Evolutionary conservation across 2,329 filamentous ascomycete genomes (phyloP).

Genomic region (Colletotrichum abscissum): DNA sequence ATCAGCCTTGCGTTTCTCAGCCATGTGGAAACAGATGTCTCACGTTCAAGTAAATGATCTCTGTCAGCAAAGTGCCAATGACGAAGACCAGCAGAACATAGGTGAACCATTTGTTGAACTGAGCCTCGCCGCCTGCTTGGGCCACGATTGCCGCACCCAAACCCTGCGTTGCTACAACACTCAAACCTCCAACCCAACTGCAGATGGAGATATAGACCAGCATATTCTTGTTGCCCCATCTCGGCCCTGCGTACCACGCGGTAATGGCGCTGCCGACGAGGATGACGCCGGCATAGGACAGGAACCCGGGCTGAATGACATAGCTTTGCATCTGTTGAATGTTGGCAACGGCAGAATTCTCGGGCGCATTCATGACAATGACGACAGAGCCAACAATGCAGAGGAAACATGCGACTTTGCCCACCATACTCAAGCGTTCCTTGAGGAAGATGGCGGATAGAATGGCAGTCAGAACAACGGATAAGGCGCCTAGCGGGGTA

Average conservation of each 20-base stretch:
- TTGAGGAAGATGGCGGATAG: constrained; percentile 96
- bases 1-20: constrained; percentile 33
- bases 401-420: constrained; percentile 94
- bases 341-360: constrained; percentile 83
- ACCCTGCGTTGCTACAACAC: constrained; percentile 94
- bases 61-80: constrained; percentile 85
- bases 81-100: constrained; percentile 95
- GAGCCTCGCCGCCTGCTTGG: constrained; percentile 81
- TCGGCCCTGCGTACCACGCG: constrained; percentile 84
- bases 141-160: constrained; percentile 91
- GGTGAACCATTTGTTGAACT: constrained; percentile 98
- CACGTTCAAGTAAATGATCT: constrained; percentile 96
- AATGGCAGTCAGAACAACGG: constrained; percentile 91
- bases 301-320: constrained; percentile 87
- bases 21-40: constrained; percentile 51
- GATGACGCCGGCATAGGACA: constrained; percentile 86
- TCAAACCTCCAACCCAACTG: constrained; percentile 92
- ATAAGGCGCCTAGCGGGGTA: constrained; percentile 89
- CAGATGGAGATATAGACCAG: constrained; percentile 97
- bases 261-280: constrained; percentile 78
- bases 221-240: constrained; percentile 97
- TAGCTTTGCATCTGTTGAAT: constrained; percentile 94
- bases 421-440: constrained; percentile 93
- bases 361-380: constrained; percentile 93
- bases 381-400: constrained; percentile 94